Conservation (phyloP, 1,139 yeast species). For the Diutina sp. region DNA sequence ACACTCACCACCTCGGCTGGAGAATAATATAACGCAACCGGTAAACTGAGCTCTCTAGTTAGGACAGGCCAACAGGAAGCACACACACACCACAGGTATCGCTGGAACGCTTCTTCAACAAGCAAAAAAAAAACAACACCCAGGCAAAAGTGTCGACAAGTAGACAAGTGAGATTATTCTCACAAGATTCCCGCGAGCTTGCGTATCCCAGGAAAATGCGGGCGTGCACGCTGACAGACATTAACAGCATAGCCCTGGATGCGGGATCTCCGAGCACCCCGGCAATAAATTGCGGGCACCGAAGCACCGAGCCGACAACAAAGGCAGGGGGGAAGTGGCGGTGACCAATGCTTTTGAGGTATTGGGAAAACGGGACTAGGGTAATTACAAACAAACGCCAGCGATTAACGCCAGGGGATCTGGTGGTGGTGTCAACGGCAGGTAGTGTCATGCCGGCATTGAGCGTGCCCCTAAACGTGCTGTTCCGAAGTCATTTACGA, state of each 20-base stretch:
- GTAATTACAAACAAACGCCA: too few relatives aligned
- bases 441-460: not conserved
- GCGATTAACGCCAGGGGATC: too few relatives aligned
- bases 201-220: not conserved
- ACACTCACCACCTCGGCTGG: too few relatives aligned
- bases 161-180: not conserved
- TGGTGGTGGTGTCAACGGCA: not conserved
- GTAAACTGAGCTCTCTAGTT: too few relatives aligned
- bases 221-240: not conserved
- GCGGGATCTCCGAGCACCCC: not conserved
- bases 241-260: not conserved
- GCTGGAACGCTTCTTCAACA: too few relatives aligned
- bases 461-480: not conserved
- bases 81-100: too few relatives aligned
- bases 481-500: slow-evolving; percentile 1
- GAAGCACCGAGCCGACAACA: not conserved
- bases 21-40: too few relatives aligned
- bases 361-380: too few relatives aligned
- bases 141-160: not conserved
- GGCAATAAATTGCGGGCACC: not conserved
- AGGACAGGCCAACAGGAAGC: too few relatives aligned
- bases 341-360: too few relatives aligned
- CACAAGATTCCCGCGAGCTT: not conserved
- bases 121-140: not conserved
- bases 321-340: too few relatives aligned